Evolutionary conservation across 2,329 filamentous ascomycete genomes (phyloP).

Genomic region (Pyrenophora tritici-repentis): DNA sequence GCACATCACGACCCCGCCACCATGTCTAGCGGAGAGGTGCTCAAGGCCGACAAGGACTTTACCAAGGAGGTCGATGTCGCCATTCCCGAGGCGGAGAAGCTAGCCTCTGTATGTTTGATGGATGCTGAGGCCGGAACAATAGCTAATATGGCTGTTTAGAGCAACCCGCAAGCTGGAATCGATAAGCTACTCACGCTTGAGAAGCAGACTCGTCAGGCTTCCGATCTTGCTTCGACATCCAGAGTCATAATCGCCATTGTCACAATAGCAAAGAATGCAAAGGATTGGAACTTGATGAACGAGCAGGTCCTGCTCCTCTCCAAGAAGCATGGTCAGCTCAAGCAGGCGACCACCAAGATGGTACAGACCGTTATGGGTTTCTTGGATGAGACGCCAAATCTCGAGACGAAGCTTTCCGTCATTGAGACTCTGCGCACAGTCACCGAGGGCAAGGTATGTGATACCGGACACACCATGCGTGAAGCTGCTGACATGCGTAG

Average conservation of each 20-base stretch:
- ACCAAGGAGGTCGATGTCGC: slow-evolving; percentile 92
- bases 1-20: slow-evolving; percentile 35
- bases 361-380: slow-evolving; percentile 95
- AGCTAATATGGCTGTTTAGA: slow-evolving; percentile 52
- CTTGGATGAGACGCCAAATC: slow-evolving; percentile 79
- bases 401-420: slow-evolving; percentile 87
- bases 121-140: background rate
- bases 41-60: slow-evolving; percentile 99
- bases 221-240: slow-evolving; percentile 93
- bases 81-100: slow-evolving; percentile 86
- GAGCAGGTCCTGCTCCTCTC: slow-evolving; percentile 95
- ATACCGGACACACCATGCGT: background rate
- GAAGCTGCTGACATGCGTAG: slow-evolving; percentile 49
- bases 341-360: slow-evolving; percentile 99
- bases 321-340: slow-evolving; percentile 99
- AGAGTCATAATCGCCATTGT: slow-evolving; percentile 85
- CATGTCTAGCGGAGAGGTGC: slow-evolving; percentile 78
- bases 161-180: slow-evolving; percentile 82
- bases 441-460: slow-evolving; percentile 84
- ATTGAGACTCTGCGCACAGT: slow-evolving; percentile 96
- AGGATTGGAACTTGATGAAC: slow-evolving; percentile 93
- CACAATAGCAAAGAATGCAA: slow-evolving; percentile 89
- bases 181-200: slow-evolving; percentile 91
- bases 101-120: slow-evolving; percentile 72
- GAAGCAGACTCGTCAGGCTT: slow-evolving; percentile 98